A percentile compares a stretch with the other conserved stretches of the same genome.
phyloP scores from a whole-genome alignment of 768 basidiomycete species.

The Kwoniella sp. region DNA sequence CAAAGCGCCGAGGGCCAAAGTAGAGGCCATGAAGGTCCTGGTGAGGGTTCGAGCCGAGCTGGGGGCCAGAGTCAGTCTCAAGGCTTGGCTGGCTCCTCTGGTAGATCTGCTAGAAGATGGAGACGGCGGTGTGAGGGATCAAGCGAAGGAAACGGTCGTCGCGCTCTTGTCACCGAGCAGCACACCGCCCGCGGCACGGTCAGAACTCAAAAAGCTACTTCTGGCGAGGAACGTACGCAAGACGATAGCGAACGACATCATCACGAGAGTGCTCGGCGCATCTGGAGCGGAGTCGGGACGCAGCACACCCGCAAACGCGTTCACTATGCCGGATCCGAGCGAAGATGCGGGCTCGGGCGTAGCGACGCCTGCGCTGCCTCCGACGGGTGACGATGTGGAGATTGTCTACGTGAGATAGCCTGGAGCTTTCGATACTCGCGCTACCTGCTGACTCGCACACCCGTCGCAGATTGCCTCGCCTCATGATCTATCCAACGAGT shows the following conservation, averaged over 20 bases:
- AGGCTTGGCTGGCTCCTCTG: constrained; percentile 68
- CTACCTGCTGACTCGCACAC: not conserved
- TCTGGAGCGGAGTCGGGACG: constrained; percentile 2
- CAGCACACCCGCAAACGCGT: constrained; percentile 3
- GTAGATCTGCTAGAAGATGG: constrained; percentile 85
- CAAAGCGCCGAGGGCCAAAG: constrained; percentile 40
- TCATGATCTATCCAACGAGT: constrained; percentile 80
- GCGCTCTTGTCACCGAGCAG: constrained; percentile 78
- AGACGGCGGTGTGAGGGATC: constrained; percentile 83
- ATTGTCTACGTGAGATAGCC: constrained; percentile 42
- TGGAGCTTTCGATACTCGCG: not conserved
- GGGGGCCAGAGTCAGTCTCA: constrained; percentile 27
- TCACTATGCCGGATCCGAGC: not conserved
- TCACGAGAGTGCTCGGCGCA: constrained; percentile 47
- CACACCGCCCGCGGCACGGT: constrained; percentile 77
- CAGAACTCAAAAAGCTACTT: constrained; percentile 91
- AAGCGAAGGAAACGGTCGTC: constrained; percentile 72
- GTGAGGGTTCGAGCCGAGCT: constrained; percentile 23
- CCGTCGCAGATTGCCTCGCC: constrained; percentile 64
- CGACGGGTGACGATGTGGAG: constrained; percentile 28
- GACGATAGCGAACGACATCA: constrained; percentile 74
- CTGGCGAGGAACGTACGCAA: constrained; percentile 72
- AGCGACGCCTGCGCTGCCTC: constrained; percentile 5
- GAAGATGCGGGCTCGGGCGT: constrained; percentile 1
- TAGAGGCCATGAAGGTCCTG: constrained; percentile 41